Percentiles rank a stretch among this genome's conserved stretches.
phyloP scores from a whole-genome alignment of 495 filamentous ascomycete species.

The Aspergillus nanangensis region DNA sequence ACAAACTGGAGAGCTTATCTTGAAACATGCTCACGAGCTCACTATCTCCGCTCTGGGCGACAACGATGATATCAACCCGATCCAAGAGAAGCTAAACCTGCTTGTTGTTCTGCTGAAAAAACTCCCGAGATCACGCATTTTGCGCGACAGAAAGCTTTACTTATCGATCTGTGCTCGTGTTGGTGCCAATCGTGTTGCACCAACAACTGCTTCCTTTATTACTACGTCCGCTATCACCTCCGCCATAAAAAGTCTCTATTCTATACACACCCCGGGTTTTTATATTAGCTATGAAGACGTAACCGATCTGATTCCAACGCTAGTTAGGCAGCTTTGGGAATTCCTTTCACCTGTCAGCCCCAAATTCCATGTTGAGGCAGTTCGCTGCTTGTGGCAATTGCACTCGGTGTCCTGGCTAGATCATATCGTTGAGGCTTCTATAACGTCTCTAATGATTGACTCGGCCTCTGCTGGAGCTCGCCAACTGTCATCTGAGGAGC shows the following conservation, averaged over 20 bases:
- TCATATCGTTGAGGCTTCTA: slow-evolving; percentile 70
- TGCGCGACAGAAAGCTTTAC: slow-evolving; percentile 52
- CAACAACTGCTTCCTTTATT: slow-evolving; percentile 33
- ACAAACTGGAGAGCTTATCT: slow-evolving; percentile 54
- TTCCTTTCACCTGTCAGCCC: slow-evolving; percentile 76
- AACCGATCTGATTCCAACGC: slow-evolving; percentile 58
- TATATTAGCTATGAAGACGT: slow-evolving; percentile 54
- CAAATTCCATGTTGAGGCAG: slow-evolving; percentile 90
- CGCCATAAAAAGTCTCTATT: slow-evolving; percentile 59
- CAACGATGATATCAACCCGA: slow-evolving; percentile 15
- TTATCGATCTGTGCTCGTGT: slow-evolving; percentile 45
- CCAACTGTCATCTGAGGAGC: slow-evolving; percentile 29
- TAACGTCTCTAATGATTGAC: slow-evolving; percentile 67
- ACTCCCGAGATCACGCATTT: slow-evolving; percentile 46
- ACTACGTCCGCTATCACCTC: slow-evolving; percentile 55
- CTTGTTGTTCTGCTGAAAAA: slow-evolving; percentile 56
- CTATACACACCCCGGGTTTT: slow-evolving; percentile 39
- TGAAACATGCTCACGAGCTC: slow-evolving; percentile 55
- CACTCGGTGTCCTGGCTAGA: slow-evolving; percentile 60
- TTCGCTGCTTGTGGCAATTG: slow-evolving; percentile 79
- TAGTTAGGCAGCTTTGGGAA: slow-evolving; percentile 70
- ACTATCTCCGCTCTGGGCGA: slow-evolving; percentile 36
- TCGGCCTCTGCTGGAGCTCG: slow-evolving; percentile 19
- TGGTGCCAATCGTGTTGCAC: slow-evolving; percentile 12
- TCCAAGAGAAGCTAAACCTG: slow-evolving; percentile 40